Conservation (phyloP, 257 asterid genomes). For the Solanum clarkiae region DNA sequence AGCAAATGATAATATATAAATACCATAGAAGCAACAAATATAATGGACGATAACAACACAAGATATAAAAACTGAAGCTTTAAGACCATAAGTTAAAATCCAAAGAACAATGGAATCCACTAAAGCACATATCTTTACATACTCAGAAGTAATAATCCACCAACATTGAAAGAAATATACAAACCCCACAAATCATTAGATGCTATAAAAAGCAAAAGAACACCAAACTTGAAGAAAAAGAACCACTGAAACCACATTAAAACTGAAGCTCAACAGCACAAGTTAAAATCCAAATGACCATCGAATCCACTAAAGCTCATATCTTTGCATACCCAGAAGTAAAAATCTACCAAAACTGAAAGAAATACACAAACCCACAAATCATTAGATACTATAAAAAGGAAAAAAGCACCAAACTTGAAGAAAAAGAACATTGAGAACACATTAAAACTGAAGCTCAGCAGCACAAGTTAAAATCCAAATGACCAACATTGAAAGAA, state of each 20-base stretch:
- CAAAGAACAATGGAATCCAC: not conserved
- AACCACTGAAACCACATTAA: not conserved
- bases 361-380: not conserved
- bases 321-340: not conserved
- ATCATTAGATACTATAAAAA: not conserved
- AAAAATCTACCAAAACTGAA: not conserved
- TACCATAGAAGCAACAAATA: too few relatives aligned
- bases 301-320: not conserved
- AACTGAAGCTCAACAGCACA: not conserved
- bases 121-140: too few relatives aligned
- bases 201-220: not conserved
- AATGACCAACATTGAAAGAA: not conserved
- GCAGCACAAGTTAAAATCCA: not conserved
- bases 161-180: not conserved
- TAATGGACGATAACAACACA: too few relatives aligned
- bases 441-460: not conserved
- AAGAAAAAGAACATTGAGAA: not conserved
- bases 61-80: not conserved
- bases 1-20: too few relatives aligned
- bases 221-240: not conserved
- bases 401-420: not conserved
- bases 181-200: not conserved
- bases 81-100: not conserved
- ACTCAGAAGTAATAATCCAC: not conserved
- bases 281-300: not conserved